Evolutionary conservation across 2,329 filamentous ascomycete species (phyloP).

Genomic region (Trichoderma citrinoviride): DNA sequence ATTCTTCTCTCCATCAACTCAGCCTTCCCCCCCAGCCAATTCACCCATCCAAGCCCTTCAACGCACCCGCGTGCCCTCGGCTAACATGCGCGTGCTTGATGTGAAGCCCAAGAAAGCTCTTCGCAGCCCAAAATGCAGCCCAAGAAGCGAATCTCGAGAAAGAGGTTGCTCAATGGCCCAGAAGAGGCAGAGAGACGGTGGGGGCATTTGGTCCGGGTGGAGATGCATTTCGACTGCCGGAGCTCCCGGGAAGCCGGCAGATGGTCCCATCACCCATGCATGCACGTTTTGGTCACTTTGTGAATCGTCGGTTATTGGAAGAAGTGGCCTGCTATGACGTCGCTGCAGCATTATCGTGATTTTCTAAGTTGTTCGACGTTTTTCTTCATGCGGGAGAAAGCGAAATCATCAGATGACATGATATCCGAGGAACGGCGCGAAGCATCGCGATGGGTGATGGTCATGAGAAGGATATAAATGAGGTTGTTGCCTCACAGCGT

Average conservation of each 20-base stretch:
- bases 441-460: background rate
- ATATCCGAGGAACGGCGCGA: conserved; percentile 11
- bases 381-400: background rate
- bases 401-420: conserved; percentile 16
- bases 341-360: background rate
- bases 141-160: background rate
- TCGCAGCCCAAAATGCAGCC: conserved; percentile 2
- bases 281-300: background rate
- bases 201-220: background rate
- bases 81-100: background rate
- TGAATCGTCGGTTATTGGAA: background rate
- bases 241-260: conserved; percentile 17
- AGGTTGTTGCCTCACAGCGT: conserved; percentile 3
- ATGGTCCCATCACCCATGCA: conserved; percentile 10
- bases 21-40: background rate
- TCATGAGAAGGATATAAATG: conserved; percentile 4
- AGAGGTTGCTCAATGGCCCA: background rate
- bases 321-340: conserved; percentile 20
- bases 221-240: background rate
- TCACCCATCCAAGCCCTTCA: background rate
- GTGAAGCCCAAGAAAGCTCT: background rate
- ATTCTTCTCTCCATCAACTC: background rate
- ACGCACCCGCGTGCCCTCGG: background rate
- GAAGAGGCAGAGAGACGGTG: background rate
- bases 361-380: background rate